phyloP scores from a whole-genome alignment of 2,329 filamentous ascomycete species.

The Cercospora zeae-maydis region DNA sequence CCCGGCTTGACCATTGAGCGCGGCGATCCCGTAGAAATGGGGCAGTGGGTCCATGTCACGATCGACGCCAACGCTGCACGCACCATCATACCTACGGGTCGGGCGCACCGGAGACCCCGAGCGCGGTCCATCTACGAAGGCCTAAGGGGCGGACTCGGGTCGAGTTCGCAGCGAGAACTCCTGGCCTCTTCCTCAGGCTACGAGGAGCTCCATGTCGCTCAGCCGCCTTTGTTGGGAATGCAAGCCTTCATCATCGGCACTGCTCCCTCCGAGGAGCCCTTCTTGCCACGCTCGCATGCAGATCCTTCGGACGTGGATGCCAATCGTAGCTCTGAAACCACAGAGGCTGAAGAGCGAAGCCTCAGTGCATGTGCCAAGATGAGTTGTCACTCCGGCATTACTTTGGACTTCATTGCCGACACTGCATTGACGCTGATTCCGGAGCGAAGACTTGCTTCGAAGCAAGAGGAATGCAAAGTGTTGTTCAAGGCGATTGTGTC shows the following conservation, averaged over 20 bases:
- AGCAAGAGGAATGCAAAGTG: slow-evolving; percentile 8
- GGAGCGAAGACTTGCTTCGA: background rate
- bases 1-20: slow-evolving; percentile 26
- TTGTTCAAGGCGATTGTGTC: slow-evolving; percentile 33
- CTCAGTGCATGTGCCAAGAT: slow-evolving; percentile 24
- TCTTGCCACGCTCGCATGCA: background rate
- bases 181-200: slow-evolving; percentile 1
- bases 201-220: slow-evolving; percentile 24
- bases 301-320: background rate
- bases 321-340: background rate
- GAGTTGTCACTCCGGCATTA: slow-evolving; percentile 31
- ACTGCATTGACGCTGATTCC: slow-evolving; percentile 24
- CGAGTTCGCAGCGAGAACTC: background rate
- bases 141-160: background rate
- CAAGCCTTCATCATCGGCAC: slow-evolving; percentile 24
- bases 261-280: background rate
- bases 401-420: slow-evolving; percentile 31
- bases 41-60: slow-evolving; percentile 28
- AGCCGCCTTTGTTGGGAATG: slow-evolving; percentile 29
- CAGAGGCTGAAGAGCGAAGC: slow-evolving; percentile 1
- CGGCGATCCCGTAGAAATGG: slow-evolving; percentile 24
- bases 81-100: slow-evolving; percentile 14
- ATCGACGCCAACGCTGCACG: slow-evolving; percentile 25
- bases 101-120: slow-evolving; percentile 7
- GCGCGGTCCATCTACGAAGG: slow-evolving; percentile 26